Base-by-base conservation (phyloP, 2,329 filamentous ascomycete genomes). In the Teratosphaeria zuluensis region DNA sequence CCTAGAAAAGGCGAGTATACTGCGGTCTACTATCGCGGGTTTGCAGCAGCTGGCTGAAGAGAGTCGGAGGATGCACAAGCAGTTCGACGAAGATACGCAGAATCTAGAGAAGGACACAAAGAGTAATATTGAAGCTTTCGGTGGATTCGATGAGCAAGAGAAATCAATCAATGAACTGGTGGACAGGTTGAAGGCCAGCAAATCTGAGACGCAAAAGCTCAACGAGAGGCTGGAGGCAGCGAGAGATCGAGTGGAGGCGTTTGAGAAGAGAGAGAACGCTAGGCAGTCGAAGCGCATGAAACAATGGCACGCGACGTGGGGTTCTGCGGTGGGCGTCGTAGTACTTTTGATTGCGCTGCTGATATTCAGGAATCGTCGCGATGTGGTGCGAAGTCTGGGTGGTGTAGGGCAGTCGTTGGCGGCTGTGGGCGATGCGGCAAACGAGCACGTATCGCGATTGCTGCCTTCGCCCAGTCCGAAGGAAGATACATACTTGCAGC, bases 41-140 rank as follows among this genome's bases (percentile, higher is more conserved):
- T 76, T 92, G 31, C 85, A 84, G 66, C 84, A 87, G 64, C 78
- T 92, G n/a, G 84, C 86, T 0, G 76, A 76, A 32, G 77, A 82
- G 65, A 85, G 85, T 5, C 79, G 78, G 57, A 77, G 56, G 48
- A 66, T 66, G 67, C 64, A 64, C 38, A 38, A 58, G 30, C 56
- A 58, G 1, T 91, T 92, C 66, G 75, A 80, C 59, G 72, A 73
- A 19, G 85, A 89, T 55, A 79, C 85, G 0, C 73, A 78, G 31
- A 80, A 82, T 54, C 73, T 90, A 8, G 78, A 82, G 55, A 75
- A 73, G 51, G 86, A 91, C 38, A 78, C 87, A 7, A 76, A 77
- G 54, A 72, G 75, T 16, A 86, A 87, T 67, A 77, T 91, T 14
- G 78, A 81, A 51, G 75, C 75, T 1, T 81, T 88, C 35, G 80